Conservation (phyloP, 2,329 filamentous ascomycete species). For the Alternaria brassicae region DNA sequence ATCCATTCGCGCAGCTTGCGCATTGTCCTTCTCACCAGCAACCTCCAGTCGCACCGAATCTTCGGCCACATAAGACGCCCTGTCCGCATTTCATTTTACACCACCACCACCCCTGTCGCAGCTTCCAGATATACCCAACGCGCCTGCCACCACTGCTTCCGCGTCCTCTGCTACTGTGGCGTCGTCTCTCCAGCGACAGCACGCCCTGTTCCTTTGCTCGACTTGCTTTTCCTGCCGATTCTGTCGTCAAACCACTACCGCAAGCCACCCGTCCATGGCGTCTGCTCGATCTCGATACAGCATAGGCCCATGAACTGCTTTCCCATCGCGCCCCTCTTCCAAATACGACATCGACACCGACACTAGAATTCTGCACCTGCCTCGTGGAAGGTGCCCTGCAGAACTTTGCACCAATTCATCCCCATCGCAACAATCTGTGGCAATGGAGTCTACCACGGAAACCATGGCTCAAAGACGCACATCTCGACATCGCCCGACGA, state of each 20-base stretch:
- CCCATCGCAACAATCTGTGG: not conserved
- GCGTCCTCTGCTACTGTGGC: not conserved
- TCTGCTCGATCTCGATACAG: constrained; percentile 3
- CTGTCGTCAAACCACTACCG: constrained; percentile 22
- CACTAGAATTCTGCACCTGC: not conserved
- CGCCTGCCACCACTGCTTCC: not conserved
- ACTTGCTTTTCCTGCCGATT: constrained; percentile 5
- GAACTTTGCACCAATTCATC: not conserved
- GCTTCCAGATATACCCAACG: constrained; percentile 5
- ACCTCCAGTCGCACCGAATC: constrained; percentile 7
- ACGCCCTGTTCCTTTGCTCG: constrained; percentile 11
- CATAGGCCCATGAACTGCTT: constrained; percentile 22
- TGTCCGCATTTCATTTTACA: constrained; percentile 17
- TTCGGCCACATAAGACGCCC: constrained; percentile 13
- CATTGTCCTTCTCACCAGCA: not conserved
- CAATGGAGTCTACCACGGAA: constrained; percentile 13
- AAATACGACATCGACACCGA: constrained; percentile 8
- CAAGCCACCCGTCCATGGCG: constrained; percentile 21
- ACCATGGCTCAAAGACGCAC: constrained; percentile 17
- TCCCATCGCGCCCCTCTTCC: constrained; percentile 3
- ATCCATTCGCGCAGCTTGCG: not conserved
- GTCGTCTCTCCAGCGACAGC: not conserved
- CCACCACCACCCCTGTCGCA: constrained; percentile 14
- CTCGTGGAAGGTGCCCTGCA: not conserved
- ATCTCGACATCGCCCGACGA: constrained; percentile 25